phyloP scores from a whole-genome alignment of 768 basidiomycete genomes.

The Podaxis rugospora region DNA sequence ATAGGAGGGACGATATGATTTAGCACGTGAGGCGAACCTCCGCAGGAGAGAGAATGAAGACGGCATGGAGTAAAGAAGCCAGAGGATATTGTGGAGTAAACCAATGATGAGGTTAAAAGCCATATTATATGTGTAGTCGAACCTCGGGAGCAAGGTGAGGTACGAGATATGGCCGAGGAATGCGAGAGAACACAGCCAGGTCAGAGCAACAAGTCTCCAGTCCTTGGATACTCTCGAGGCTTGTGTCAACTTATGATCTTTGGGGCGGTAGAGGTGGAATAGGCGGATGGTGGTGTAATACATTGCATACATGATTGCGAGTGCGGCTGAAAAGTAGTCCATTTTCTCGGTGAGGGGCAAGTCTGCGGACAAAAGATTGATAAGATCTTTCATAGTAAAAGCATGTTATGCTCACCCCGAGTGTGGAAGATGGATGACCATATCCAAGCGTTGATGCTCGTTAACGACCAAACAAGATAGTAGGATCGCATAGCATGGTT shows the following conservation, averaged over 20 bases:
- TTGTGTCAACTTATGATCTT: conserved; percentile 21
- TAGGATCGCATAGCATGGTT: conserved; percentile 67
- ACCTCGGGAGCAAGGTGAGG: conserved; percentile 68
- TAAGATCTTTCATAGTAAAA: neutral
- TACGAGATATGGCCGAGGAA: conserved; percentile 78
- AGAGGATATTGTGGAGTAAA: conserved; percentile 73
- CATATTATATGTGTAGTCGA: conserved; percentile 95
- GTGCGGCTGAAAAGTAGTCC: conserved; percentile 93
- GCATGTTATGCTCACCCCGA: conserved; percentile 54
- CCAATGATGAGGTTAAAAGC: conserved; percentile 76
- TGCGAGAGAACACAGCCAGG: conserved; percentile 44
- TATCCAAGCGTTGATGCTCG: conserved; percentile 87
- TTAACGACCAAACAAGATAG: conserved; percentile 60
- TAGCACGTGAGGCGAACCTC: conserved; percentile 51
- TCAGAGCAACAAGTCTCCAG: conserved; percentile 33
- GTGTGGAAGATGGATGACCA: conserved; percentile 93
- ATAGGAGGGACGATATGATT: conserved; percentile 55
- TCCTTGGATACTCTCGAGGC: conserved; percentile 18
- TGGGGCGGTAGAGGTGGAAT: conserved; percentile 59
- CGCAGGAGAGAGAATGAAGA: conserved; percentile 39
- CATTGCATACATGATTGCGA: conserved; percentile 77
- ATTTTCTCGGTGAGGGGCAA: conserved; percentile 78
- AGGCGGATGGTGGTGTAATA: conserved; percentile 76
- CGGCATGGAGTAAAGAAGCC: conserved; percentile 71
- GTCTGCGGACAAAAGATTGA: conserved; percentile 41